Conservation (phyloP, 208 protist species). For the Acanthamoeba sp. region DNA sequence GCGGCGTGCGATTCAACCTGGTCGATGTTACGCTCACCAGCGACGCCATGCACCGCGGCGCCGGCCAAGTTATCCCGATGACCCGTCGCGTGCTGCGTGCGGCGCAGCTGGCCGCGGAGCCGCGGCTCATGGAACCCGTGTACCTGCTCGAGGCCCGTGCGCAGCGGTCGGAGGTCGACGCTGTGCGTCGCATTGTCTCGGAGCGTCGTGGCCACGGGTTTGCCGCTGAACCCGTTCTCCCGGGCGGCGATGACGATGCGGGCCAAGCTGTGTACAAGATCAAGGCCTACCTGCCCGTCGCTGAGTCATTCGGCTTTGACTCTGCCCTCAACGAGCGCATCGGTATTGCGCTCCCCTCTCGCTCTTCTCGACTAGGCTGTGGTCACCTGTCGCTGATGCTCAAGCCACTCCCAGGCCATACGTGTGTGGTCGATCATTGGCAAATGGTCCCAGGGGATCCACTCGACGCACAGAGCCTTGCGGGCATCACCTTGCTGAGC, state of each 20-base stretch:
- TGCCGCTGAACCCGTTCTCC: too few relatives aligned
- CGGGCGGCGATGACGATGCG: too few relatives aligned
- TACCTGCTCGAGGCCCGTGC: conserved; percentile 97
- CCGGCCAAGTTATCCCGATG: conserved; percentile 97
- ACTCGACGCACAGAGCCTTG: conserved; percentile 88
- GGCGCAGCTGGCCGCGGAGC: conserved; percentile 93
- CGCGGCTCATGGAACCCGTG: conserved; percentile 97
- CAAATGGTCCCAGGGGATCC: conserved; percentile 93
- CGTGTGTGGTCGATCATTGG: conserved; percentile 99
- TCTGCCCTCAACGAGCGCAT: conserved; percentile 96
- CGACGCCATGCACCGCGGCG: conserved; percentile 99
- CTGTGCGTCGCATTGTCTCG: conserved; percentile 97
- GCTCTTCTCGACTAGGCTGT: not conserved
- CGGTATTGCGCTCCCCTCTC: not conserved
- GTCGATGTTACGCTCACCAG: conserved; percentile 98
- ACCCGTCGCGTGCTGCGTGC: conserved; percentile 96
- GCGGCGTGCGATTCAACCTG: conserved; percentile 97
- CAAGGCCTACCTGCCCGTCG: conserved; percentile 98
- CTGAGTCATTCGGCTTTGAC: conserved; percentile 99
- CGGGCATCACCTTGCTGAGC: conserved; percentile 83
- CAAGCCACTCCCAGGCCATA: too few relatives aligned
- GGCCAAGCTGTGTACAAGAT: conserved; percentile 96
- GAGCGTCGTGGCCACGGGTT: conserved; percentile 96
- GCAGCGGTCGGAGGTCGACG: conserved; percentile 95
- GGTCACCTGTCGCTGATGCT: not conserved